phyloP scores from a whole-genome alignment of 305 asterid genomes.

The Ajuga reptans region DNA sequence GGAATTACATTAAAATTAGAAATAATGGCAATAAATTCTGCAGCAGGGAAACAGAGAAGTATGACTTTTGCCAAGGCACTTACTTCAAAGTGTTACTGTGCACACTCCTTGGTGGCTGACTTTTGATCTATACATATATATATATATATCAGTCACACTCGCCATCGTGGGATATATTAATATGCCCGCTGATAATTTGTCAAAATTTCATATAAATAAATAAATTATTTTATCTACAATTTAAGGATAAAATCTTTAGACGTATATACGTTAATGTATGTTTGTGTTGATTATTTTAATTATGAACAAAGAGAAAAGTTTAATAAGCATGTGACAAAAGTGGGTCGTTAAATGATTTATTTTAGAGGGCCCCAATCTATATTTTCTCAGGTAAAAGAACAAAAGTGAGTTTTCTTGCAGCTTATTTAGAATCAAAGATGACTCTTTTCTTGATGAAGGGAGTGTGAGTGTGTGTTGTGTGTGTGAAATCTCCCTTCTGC shows the following conservation, averaged over 20 bases:
- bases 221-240: no score
- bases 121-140: not conserved
- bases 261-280: no score
- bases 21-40: slow-evolving; percentile 14
- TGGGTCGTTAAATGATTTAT: slow-evolving; percentile 34
- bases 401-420: slow-evolving; percentile 14
- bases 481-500: slow-evolving; percentile 20
- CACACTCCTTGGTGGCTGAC: slow-evolving; percentile 23
- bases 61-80: slow-evolving; percentile 17
- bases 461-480: slow-evolving; percentile 12
- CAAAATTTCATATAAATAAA: no score
- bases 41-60: slow-evolving; percentile 5
- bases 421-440: slow-evolving; percentile 19
- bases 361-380: slow-evolving; percentile 16
- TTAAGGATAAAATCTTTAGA: no score
- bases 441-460: slow-evolving; percentile 32
- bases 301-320: slow-evolving; percentile 17
- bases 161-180: no score
- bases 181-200: no score
- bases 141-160: no score
- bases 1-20: no score
- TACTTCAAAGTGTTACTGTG: slow-evolving; percentile 21
- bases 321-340: slow-evolving; percentile 45
- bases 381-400: slow-evolving; percentile 24
- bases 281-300: not conserved